Evolutionary conservation across 495 filamentous ascomycete species (phyloP).

Genomic region (Tuber borchii): DNA sequence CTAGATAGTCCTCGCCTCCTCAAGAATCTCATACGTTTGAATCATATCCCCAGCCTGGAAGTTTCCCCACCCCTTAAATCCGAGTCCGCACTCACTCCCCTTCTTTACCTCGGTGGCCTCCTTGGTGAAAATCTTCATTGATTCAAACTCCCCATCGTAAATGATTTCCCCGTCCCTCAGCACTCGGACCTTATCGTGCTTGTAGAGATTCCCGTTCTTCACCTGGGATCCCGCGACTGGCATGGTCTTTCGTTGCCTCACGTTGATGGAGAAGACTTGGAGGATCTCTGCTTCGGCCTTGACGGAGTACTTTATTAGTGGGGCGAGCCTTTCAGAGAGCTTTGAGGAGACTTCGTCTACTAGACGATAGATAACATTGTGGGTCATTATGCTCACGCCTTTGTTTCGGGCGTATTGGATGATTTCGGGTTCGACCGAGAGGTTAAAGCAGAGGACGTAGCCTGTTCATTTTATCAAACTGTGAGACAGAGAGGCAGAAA

Average conservation of each 20-base stretch:
- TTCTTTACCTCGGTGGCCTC: constrained; percentile 82
- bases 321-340: constrained; percentile 62
- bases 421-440: constrained; percentile 60
- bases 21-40: constrained; percentile 74
- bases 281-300: constrained; percentile 82
- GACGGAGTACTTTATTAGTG: constrained; percentile 58
- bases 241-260: constrained; percentile 61
- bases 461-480: constrained; percentile 35
- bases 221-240: constrained; percentile 84
- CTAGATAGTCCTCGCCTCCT: constrained; percentile 64
- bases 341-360: constrained; percentile 70
- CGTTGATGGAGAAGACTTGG: constrained; percentile 73
- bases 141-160: constrained; percentile 75
- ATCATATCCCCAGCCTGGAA: constrained; percentile 77
- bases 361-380: constrained; percentile 88
- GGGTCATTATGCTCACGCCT: constrained; percentile 70
- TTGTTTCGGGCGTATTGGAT: constrained; percentile 58
- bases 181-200: constrained; percentile 61
- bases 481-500: not conserved
- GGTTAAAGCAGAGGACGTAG: constrained; percentile 81
- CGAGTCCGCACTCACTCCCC: constrained; percentile 85
- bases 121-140: constrained; percentile 87
- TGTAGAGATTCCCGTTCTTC: constrained; percentile 65
- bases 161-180: constrained; percentile 57
- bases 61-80: constrained; percentile 69